Evolutionary conservation across 2,329 filamentous ascomycete genomes (phyloP).

Genomic region (Calonectria pteridis): DNA sequence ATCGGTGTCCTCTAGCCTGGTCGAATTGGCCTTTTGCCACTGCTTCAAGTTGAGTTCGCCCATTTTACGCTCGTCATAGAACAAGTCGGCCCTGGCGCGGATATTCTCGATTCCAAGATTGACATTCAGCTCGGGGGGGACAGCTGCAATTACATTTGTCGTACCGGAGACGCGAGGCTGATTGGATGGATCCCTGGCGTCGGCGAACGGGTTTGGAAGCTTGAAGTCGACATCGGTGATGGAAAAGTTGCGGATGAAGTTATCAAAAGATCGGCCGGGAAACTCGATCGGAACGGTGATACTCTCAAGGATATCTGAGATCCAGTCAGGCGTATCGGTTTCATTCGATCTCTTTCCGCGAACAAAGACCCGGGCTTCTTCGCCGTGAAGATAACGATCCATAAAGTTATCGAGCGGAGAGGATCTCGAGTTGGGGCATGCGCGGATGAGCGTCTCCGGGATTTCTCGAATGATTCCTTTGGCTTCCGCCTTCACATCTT

Average conservation of each 20-base stretch:
- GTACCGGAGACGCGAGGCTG: slow-evolving; percentile 86
- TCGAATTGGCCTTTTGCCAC: slow-evolving; percentile 90
- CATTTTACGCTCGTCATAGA: slow-evolving; percentile 81
- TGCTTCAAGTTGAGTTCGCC: slow-evolving; percentile 82
- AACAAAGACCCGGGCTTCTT: slow-evolving; percentile 84
- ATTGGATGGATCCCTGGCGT: slow-evolving; percentile 78
- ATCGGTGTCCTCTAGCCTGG: slow-evolving; percentile 67
- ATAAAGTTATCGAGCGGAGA: slow-evolving; percentile 90
- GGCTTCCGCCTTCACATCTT: slow-evolving; percentile 76
- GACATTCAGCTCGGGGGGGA: slow-evolving; percentile 91
- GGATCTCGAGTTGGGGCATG: slow-evolving; percentile 80
- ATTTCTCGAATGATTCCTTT: slow-evolving; percentile 79
- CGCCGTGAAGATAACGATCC: slow-evolving; percentile 83
- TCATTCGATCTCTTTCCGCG: slow-evolving; percentile 79
- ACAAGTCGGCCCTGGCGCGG: slow-evolving; percentile 82
- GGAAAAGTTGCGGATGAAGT: slow-evolving; percentile 89
- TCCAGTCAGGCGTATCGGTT: slow-evolving; percentile 82
- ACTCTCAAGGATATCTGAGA: slow-evolving; percentile 82
- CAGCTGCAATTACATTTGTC: slow-evolving; percentile 80
- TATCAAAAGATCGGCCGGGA: slow-evolving; percentile 83
- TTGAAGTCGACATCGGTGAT: slow-evolving; percentile 88
- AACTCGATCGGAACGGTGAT: slow-evolving; percentile 88
- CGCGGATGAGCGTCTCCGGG: slow-evolving; percentile 77
- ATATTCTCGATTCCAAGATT: slow-evolving; percentile 82
- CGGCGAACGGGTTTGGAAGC: slow-evolving; percentile 83